Evolutionary conservation across 768 basidiomycete species (phyloP), one percentile per base, ranked within the genome.

Genomic region (Leccinum uliginosum): DNA sequence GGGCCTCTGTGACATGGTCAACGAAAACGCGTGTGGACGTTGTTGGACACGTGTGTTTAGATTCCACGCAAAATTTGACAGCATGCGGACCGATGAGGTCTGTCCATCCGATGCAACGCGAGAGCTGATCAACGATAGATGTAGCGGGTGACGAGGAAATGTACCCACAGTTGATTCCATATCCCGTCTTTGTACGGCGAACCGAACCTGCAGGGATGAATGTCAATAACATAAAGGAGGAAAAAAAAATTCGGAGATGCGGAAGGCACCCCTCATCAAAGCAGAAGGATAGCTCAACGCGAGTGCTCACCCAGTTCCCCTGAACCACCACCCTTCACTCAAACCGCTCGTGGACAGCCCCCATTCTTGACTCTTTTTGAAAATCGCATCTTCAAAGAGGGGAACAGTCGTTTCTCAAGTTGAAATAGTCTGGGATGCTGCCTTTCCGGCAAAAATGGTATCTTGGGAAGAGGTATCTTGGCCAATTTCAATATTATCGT

Each of bases 31-130:
- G 69, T 15, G 93, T 96, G 17, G 89, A 90, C 17, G 93, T 95
- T 17, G 73, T 65, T 3, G 79, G 66, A 58, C 78, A 83, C 6
- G 88, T 87, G 58, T 78, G 74, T 70, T 98, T 98, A 46, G 89
- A 91, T 69, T 98, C 96, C 67, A 97, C 85, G 2, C 96, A 94
- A 73, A 97, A 94, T 71, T 93, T 95, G 67, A 98, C 78, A 56
- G 85, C 76, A 44, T 85, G 74, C 14, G 86, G 83, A 14, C 86
- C 91, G 55, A 89, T 82, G 56, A 96, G 81, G 71, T 97, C 95
- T 96, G 62, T 38, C 46, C 43, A 11, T 35, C 26, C 38, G 27
- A 43, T 11, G 21, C 19, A n/a, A n/a, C 23, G 21, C 10, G 15
- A 23, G 11, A 24, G 8, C 8, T 15, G 54, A 23, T 54, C 29